Evolutionary conservation across 129 eudicot genomes (phyloP), one percentile per base, ranked within the genome.

Genomic region (Arctium minus): DNA sequence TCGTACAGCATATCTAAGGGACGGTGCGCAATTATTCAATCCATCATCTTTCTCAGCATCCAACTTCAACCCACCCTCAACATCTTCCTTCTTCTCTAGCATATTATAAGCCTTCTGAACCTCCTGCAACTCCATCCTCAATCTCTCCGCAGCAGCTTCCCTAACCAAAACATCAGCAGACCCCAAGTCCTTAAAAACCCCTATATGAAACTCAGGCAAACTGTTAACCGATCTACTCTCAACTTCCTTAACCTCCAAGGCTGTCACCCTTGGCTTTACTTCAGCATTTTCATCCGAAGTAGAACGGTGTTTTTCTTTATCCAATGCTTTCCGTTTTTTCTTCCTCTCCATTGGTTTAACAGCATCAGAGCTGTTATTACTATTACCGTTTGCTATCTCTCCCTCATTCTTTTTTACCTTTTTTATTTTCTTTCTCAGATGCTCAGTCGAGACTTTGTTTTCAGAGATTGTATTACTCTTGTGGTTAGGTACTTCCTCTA

Each of bases 1-100:
- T 80, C 98, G 80, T 8, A 96, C 87, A 46, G 99, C 98, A 83
- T 96, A 96, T 81, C 97, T 87, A 72, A 96, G 70, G 5, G 98
- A 90, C 0, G 97, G 96, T n/a, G 98, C 99, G 85, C 97, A 93
- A n/a, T 89, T 87, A 87, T 93, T 86, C 86, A 93, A 88, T 5
- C 98, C 98, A 88, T 96, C 99, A 83, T 90, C 92, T 83, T 96
- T 93, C 70, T 88, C 97, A 65, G 97, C 98, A 81, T 93, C 98
- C 89, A 92, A 81, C 56, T 88, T 89, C 81, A 89, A 69, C 72
- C 79, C 92, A 80, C 86, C 88, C 33, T 89, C 93, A 80, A 80
- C 79, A 8, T 72, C 86, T 35, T 90, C 92, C 85, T 92, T 90
- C 72, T 73, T 86, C 72, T 86, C 94, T 11, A 82, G 31, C 88